These are phyloP conservation scores for Bjerkandera adusta DNA, from an alignment of 1,284 basidiomycete species.

Conservation along the genomic window DNA sequence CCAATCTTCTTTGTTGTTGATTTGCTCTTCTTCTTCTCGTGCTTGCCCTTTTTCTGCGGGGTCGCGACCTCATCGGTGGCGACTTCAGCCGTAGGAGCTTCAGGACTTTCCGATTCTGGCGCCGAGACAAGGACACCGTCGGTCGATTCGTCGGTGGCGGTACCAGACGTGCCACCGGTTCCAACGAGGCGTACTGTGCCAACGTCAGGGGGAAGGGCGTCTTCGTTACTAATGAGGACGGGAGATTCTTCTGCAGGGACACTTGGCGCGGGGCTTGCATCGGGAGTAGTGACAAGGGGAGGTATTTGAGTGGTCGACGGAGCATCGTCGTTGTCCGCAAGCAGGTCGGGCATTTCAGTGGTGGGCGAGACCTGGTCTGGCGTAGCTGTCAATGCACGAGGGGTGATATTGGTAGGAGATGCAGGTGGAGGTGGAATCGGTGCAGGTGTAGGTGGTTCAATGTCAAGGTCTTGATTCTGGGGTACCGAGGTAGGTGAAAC, in stretches of 20 bases:
- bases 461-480: no score
- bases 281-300: not conserved
- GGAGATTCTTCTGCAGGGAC: constrained; percentile 14
- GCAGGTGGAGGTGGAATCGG: constrained; percentile 15
- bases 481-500: constrained; percentile 4
- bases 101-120: not conserved
- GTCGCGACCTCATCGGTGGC: not conserved
- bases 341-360: constrained; percentile 7
- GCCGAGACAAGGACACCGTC: constrained; percentile 18
- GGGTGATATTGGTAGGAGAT: constrained; percentile 10
- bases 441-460: constrained; percentile 1
- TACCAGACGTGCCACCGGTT: not conserved
- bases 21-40: constrained; percentile 54
- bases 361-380: constrained; percentile 10
- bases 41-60: constrained; percentile 22
- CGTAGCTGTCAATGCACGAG: constrained; percentile 7
- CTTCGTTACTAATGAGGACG: constrained; percentile 16
- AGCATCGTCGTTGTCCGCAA: constrained; percentile 5
- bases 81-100: not conserved
- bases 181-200: constrained; percentile 10
- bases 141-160: constrained; percentile 1
- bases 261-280: not conserved
- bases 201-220: constrained; percentile 5
- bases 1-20: constrained; percentile 58
- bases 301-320: constrained; percentile 1